Base-by-base conservation (phyloP, 1,139 yeast genomes). In the Yamadazyma dushanensis region DNA sequence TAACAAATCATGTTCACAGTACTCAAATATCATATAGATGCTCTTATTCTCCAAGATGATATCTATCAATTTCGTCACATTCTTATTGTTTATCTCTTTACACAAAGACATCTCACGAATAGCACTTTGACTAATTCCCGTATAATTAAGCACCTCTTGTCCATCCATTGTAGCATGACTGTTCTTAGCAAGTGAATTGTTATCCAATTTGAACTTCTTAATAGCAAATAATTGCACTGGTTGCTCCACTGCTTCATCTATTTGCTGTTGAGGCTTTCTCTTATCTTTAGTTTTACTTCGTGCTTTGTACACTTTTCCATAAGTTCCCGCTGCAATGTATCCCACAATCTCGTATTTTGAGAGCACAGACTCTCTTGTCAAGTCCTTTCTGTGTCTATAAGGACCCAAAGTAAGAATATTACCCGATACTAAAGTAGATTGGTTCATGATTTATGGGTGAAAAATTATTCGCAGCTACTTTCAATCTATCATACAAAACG, bases 271-370 rank as follows among this genome's bases (percentile, higher is more conserved):
- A 9, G 41, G 32, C 35, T 38, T 38, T 24, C 45, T 29, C 61
- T 61, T 49, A 36, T 51, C 48, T 68, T 69, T 19, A 73, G 65
- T 45, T 74, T 76, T 11, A 16, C 43, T 36, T 30, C 47, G 40
- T 3, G 97, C 97, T 57, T 92, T 92, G 65, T 89, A 94, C 19
- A 92, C 99, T 46, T 94, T 81, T 38, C 99, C 99, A 59, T 92
- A 92, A 0, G 99, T 92, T 26, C 99, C 99, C 1, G 98, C 96
- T 0, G 98, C 98, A 43, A 92, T 94, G 59, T 92, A 92, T 0
- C 99, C 99, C 21, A 88, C 66, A 43, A 94, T 84, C 44, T 84
- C 90, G 59, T 90, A 92, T 47, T 83, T 83, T 31, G 84, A 81
- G 19, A 88, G 63, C 3, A 92, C 96, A 5, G 87, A 80, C 29